Conservation (phyloP, 192 early-diverging fungal genomes). For the Mortierella claussenii region DNA sequence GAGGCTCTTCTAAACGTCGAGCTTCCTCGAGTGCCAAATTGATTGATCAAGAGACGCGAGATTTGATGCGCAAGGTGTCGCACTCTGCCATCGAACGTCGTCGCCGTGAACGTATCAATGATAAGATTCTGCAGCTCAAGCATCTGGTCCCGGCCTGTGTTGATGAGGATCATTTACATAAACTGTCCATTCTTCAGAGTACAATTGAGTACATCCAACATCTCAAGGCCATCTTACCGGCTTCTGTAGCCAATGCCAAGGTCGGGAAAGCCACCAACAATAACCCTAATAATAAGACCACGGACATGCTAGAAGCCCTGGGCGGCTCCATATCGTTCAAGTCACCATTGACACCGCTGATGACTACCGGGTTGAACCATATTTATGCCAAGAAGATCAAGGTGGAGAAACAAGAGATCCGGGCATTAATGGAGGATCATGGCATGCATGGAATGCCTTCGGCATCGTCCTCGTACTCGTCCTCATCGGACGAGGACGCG, state of each 20-base stretch:
- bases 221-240: slow-evolving; percentile 47
- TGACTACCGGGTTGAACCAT: slow-evolving; percentile 42
- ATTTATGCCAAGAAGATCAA: slow-evolving; percentile 18
- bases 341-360: slow-evolving; percentile 32
- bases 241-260: slow-evolving; percentile 26
- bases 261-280: slow-evolving; percentile 38
- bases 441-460: neutral
- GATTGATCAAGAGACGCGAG: slow-evolving; percentile 65
- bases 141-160: slow-evolving; percentile 76
- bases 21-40: slow-evolving; percentile 24
- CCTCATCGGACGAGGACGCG: slow-evolving; percentile 42
- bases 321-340: slow-evolving; percentile 26
- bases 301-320: slow-evolving; percentile 47
- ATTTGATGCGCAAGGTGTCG: slow-evolving; percentile 79
- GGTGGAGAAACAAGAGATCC: slow-evolving; percentile 20
- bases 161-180: slow-evolving; percentile 74
- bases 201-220: slow-evolving; percentile 79
- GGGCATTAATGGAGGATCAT: slow-evolving; percentile 9
- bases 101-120: slow-evolving; percentile 87
- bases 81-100: slow-evolving; percentile 88
- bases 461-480: slow-evolving; percentile 3
- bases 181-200: slow-evolving; percentile 74
- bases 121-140: slow-evolving; percentile 81
- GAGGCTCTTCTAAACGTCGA: slow-evolving; percentile 11
- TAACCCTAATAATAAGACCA: slow-evolving; percentile 52